Evolutionary conservation across 2,329 filamentous ascomycete species (phyloP).

Genomic region (Monilinia laxa): DNA sequence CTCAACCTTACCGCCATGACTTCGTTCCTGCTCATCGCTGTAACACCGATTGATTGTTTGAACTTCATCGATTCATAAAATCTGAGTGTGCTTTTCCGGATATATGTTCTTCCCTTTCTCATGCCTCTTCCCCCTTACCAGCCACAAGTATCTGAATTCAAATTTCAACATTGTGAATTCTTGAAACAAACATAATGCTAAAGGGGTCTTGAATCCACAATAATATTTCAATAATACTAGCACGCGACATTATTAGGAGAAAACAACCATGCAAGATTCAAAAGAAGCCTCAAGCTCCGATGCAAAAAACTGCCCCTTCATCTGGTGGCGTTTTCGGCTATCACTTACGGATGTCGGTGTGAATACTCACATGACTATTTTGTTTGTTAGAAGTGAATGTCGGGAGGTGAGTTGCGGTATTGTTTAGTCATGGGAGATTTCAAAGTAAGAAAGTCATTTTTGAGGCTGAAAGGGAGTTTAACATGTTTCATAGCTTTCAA

Average conservation of each 20-base stretch:
- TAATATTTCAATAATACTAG: not conserved
- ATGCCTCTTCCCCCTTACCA: not conserved
- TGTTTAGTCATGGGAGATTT: not conserved
- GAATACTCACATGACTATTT: not conserved
- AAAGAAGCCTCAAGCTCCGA: constrained; percentile 9
- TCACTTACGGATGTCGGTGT: constrained; percentile 1
- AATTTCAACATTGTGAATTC: not conserved
- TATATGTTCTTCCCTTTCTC: not conserved
- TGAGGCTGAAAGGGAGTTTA: not conserved
- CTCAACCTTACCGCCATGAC: constrained; percentile 11
- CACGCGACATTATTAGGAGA: not conserved
- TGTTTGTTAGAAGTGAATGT: not conserved
- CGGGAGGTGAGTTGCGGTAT: not conserved
- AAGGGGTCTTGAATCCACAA: not conserved
- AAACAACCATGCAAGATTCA: not conserved
- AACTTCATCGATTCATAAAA: not conserved
- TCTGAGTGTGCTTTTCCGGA: not conserved
- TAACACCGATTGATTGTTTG: constrained; percentile 5
- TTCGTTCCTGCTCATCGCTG: not conserved
- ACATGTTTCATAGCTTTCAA: not conserved
- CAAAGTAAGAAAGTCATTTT: not conserved
- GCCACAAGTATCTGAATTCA: not conserved
- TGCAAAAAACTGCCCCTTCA: constrained; percentile 1
- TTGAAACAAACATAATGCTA: not conserved
- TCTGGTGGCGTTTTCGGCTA: constrained; percentile 17